Conservation (phyloP, 352 stramenopile genomes). For the Lagenidium giganteum region DNA sequence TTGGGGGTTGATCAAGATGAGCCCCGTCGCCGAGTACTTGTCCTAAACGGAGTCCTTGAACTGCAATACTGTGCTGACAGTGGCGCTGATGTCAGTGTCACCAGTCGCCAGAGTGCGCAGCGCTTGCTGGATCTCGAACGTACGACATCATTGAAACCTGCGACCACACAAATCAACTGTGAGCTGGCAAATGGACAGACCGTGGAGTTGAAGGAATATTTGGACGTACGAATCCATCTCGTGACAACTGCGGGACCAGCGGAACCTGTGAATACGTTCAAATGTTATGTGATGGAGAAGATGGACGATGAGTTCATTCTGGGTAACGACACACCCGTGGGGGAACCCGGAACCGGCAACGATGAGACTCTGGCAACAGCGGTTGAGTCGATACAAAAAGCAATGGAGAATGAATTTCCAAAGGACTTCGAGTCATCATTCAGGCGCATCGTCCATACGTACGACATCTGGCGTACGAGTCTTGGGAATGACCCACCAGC, state of each 20-base stretch:
- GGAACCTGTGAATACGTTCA: not conserved
- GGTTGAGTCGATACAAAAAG: conserved; percentile 1
- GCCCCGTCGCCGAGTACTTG: not conserved
- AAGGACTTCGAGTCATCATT: not conserved
- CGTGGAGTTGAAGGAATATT: not conserved
- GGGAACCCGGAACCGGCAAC: too few relatives aligned
- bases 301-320: too few relatives aligned
- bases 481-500: conserved; percentile 9
- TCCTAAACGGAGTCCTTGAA: not conserved
- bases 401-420: conserved; percentile 3
- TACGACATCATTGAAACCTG: not conserved
- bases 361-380: too few relatives aligned
- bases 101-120: too few relatives aligned
- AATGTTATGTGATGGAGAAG: not conserved
- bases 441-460: not conserved
- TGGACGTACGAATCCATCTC: not conserved
- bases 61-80: conserved; percentile 2
- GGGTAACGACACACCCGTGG: too few relatives aligned
- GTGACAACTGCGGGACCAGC: too few relatives aligned
- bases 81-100: too few relatives aligned
- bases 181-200: not conserved
- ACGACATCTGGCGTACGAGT: conserved; percentile 8
- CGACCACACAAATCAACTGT: not conserved
- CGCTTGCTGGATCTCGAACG: not conserved
- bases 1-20: not conserved